Evolutionary conservation across 768 basidiomycete species (phyloP), one percentile per base, ranked within the genome.

Genomic region (Ramaria sp.): DNA sequence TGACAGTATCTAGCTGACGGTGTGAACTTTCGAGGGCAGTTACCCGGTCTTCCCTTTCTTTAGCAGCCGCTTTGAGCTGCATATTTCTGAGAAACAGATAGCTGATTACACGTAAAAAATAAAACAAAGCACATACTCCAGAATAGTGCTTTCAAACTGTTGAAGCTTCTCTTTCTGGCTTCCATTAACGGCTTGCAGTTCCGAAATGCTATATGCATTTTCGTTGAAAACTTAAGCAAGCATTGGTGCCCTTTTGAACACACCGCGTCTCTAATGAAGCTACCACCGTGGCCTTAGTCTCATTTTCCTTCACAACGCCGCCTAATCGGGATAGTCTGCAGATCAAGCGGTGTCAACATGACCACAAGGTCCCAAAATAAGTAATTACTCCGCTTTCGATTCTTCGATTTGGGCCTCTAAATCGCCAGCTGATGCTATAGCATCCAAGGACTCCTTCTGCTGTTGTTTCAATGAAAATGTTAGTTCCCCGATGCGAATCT

Each of bases 361-460:
- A 13, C 20, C 31, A 45, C 17, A 1, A 52, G 12, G 6, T n/a
- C 7, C n/a, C 17, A 34, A 22, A 24, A 3, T 17, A 9, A 53
- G 2, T 22, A 27, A 5, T 38, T 43, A 58, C 57, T 54, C 37
- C 1, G 22, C 12, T 51, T 51, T 19, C 4, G 33, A 51, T 10
- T 15, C 31, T 7, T 51, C 13, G 17, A 53, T 19, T 31, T 31
- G 33, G 5, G n/a, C 11, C 31, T 58, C 57, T 9, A 58, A 37
- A 43, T 42, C 41, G 20, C 27, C 57, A 20, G 27, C 45, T 19
- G 19, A 38, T 13, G 24, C 19, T 34, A 31, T n/a, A 22, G 52
- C 57, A 27, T 53, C 51, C n/a, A 58, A 20, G 11, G 19, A 38
- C 19, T 52, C 57, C 20, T 20, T 42, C 30, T 52, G 57, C 30